Base-by-base conservation (phyloP, 2,329 filamentous ascomycete genomes). In the Xylariaceae sp. region DNA sequence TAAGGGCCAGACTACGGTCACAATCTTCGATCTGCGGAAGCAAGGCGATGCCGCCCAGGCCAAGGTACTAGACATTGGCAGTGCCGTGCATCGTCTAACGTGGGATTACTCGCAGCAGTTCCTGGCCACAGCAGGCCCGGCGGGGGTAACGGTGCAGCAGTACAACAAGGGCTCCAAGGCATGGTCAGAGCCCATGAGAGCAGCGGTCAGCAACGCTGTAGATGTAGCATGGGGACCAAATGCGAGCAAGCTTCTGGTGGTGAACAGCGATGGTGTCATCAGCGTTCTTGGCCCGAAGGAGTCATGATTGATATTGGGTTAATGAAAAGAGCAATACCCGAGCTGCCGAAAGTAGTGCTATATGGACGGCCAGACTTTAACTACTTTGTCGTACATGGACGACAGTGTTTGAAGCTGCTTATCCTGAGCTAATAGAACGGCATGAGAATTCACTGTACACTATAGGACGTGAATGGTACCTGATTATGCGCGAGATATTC, bases 51-150 rank as follows among this genome's bases (percentile, higher is more conserved):
- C 88, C 15, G 86, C 87, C 4, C 82, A 86, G 65, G 86, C 87
- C 69, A 96, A 96, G 80, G 84, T 88, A n/a, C 79, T 99, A 33
- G 91, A 97, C 60, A 87, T 88, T 39, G 93, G 92, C 50, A 87
- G 85, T 57, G 80, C 84, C n/a, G 84, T 96, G 41, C 83, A 89
- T 57, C 85, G 82, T 33, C 80, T 97, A 59, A 80, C 81, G 42
- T 99, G 92, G 92, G 94, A 99, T 69, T 97, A 96, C 77, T 94
- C 90, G 6, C 93, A 92, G 36, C 93, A 97, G 73, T 99, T 89
- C 76, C 79, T 99, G 47, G 89, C 92, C 21, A 88, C 89, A 10
- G 89, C 85, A 3, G 93, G 93, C 6, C 81, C 87, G 3, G 85
- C 87, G 37, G 92, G 92, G 23, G 77, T 97, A 40, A 90, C 89